Percentiles rank a stretch among this genome's conserved stretches.
phyloP scores from a whole-genome alignment of 352 stramenopile genomes.

The Pythium diclinum region DNA sequence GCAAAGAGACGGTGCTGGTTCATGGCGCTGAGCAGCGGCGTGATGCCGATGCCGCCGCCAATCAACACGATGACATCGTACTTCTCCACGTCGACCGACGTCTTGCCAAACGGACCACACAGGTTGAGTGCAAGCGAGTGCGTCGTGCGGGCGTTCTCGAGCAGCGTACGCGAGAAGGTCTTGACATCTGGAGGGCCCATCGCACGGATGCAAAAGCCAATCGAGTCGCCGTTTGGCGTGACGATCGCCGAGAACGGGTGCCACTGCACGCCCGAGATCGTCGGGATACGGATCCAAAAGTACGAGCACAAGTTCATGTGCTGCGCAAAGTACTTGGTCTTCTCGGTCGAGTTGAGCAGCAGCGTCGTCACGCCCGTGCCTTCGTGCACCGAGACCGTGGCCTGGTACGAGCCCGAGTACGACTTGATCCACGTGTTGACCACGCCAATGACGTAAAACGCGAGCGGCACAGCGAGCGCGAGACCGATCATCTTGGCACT shows the following conservation, averaged over 20 bases:
- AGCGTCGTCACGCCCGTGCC: constrained; percentile 49
- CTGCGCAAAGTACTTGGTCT: constrained; percentile 60
- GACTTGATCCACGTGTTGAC: constrained; percentile 50
- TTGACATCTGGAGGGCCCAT: constrained; percentile 32
- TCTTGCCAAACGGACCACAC: constrained; percentile 65
- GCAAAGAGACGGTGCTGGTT: constrained; percentile 48
- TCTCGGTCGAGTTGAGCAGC: constrained; percentile 44
- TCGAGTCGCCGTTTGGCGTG: constrained; percentile 62
- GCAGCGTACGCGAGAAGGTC: constrained; percentile 51
- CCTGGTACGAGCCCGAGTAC: constrained; percentile 48
- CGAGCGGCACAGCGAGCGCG: constrained; percentile 60
- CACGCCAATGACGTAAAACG: constrained; percentile 54
- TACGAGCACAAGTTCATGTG: constrained; percentile 62
- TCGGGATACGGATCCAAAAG: constrained; percentile 73
- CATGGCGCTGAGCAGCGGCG: constrained; percentile 67
- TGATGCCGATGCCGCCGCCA: constrained; percentile 73
- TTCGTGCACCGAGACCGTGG: constrained; percentile 37
- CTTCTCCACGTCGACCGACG: constrained; percentile 53
- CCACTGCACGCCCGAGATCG: constrained; percentile 64
- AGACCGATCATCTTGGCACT: constrained; percentile 46
- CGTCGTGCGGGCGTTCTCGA: constrained; percentile 41
- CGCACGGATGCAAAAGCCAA: constrained; percentile 74
- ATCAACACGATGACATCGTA: constrained; percentile 72
- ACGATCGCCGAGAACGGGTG: constrained; percentile 83
- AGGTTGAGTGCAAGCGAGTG: constrained; percentile 50